These are phyloP conservation scores for Trifolium fragiferum DNA, from an alignment of 306 rosid genomes.

Conservation along the genomic window DNA sequence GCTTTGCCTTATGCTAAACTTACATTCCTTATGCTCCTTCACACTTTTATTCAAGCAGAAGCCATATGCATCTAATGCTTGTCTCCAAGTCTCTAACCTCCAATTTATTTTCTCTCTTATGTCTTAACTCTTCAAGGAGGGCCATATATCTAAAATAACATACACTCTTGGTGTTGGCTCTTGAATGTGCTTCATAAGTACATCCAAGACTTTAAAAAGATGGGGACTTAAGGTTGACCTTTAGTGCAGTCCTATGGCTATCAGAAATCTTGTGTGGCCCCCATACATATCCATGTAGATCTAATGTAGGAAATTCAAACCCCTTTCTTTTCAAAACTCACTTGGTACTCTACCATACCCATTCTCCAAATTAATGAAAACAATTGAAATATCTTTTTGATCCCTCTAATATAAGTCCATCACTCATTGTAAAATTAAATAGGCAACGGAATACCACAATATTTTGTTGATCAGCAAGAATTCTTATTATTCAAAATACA, in stretches of 20 bases:
- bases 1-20: not conserved
- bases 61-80: not conserved
- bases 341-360: not conserved
- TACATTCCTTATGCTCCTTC: not conserved
- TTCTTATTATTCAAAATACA: constrained; percentile 22
- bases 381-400: not conserved
- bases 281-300: not conserved
- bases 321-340: not conserved
- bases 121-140: not conserved
- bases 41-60: not conserved
- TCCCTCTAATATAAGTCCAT: not conserved
- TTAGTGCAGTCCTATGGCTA: not conserved
- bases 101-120: not conserved
- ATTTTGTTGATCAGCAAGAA: constrained; percentile 28
- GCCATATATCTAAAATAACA: not conserved
- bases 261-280: not conserved
- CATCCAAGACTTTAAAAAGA: not conserved
- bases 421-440: not conserved
- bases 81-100: not conserved
- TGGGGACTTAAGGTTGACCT: not conserved
- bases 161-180: not conserved
- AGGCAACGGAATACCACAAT: not conserved
- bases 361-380: not conserved
- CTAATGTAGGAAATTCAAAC: not conserved
- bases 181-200: not conserved